Conservation (phyloP, 306 rosid genomes). For the Pterocarpus santalinus region DNA sequence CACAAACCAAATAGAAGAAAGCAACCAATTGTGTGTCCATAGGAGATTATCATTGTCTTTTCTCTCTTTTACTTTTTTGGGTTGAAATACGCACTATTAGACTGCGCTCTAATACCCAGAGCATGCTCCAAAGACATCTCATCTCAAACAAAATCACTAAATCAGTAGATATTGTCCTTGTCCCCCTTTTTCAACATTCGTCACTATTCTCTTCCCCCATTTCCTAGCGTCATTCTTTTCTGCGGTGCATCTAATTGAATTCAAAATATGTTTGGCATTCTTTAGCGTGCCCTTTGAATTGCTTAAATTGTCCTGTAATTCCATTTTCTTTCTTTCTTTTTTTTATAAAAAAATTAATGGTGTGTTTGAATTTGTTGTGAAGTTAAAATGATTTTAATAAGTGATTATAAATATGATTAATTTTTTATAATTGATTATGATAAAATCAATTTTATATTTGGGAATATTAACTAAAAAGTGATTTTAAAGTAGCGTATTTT, state of each 20-base stretch:
- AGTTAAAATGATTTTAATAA: too few species aligned
- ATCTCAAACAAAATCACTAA: constrained; percentile 51
- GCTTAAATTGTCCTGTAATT: neutral
- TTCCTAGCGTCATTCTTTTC: neutral
- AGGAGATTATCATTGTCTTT: constrained; percentile 50
- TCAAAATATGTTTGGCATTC: constrained; percentile 32
- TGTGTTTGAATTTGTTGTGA: too few species aligned
- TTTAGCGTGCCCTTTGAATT: neutral
- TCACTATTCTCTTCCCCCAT: constrained; percentile 5
- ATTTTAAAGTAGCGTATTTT: too few species aligned
- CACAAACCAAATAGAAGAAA: constrained; percentile 17
- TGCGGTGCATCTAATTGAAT: constrained; percentile 44
- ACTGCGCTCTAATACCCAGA: neutral
- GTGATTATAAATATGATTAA: too few species aligned
- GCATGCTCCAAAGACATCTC: constrained; percentile 52
- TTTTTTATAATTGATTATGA: too few species aligned
- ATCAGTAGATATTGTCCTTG: constrained; percentile 31
- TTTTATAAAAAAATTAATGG: too few species aligned
- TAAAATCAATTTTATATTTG: too few species aligned
- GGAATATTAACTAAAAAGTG: too few species aligned
- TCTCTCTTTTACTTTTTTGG: constrained; percentile 43
- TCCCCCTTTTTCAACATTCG: constrained; percentile 57
- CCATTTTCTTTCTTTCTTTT: neutral
- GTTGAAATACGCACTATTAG: constrained; percentile 49
- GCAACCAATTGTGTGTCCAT: constrained; percentile 11